A percentile compares a stretch with the other conserved stretches of the same genome.
Evolutionary conservation across 768 basidiomycete genomes (phyloP).

Genomic region (Rhodotorula babjevae): DNA sequence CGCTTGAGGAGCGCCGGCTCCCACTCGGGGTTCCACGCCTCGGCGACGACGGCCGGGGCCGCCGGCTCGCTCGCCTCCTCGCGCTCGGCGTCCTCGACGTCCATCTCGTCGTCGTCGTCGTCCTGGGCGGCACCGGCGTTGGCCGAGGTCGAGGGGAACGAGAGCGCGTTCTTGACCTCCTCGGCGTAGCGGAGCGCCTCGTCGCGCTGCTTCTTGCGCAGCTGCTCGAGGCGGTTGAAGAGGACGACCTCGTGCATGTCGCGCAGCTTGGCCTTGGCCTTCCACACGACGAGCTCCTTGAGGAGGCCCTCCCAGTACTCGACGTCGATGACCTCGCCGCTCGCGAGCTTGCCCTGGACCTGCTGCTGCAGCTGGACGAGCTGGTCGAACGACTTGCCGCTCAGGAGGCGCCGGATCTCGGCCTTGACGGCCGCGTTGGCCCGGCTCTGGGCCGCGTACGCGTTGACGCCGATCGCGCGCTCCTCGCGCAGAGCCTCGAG

Average conservation of each 20-base stretch:
- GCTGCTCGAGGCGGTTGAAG: slow-evolving; percentile 88
- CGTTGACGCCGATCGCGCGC: slow-evolving; percentile 48
- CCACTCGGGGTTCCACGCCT: slow-evolving; percentile 42
- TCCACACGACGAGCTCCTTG: slow-evolving; percentile 90
- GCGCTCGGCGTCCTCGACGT: slow-evolving; percentile 55
- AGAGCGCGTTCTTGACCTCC: slow-evolving; percentile 55
- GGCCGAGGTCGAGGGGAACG: slow-evolving; percentile 57
- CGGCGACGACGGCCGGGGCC: slow-evolving; percentile 60
- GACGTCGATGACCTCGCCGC: slow-evolving; percentile 89
- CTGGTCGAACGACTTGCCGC: slow-evolving; percentile 80
- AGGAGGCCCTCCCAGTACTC: slow-evolving; percentile 96
- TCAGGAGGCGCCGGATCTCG: slow-evolving; percentile 73
- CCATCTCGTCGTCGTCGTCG: slow-evolving; percentile 47
- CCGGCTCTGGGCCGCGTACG: slow-evolving; percentile 41
- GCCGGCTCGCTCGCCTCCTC: slow-evolving; percentile 69
- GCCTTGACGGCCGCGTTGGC: slow-evolving; percentile 59
- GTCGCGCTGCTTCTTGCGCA: slow-evolving; percentile 90
- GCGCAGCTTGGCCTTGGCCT: slow-evolving; percentile 94
- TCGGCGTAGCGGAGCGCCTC: slow-evolving; percentile 91
- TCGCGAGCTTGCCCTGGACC: slow-evolving; percentile 79
- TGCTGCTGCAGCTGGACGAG: slow-evolving; percentile 74
- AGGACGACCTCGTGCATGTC: slow-evolving; percentile 92
- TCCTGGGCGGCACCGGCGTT: slow-evolving; percentile 50
- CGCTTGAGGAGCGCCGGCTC: slow-evolving; percentile 41
- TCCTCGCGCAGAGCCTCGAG: slow-evolving; percentile 66